These are phyloP conservation scores for Claviceps sp. DNA, from an alignment of 2,329 filamentous ascomycete species.

Conservation along the genomic window DNA sequence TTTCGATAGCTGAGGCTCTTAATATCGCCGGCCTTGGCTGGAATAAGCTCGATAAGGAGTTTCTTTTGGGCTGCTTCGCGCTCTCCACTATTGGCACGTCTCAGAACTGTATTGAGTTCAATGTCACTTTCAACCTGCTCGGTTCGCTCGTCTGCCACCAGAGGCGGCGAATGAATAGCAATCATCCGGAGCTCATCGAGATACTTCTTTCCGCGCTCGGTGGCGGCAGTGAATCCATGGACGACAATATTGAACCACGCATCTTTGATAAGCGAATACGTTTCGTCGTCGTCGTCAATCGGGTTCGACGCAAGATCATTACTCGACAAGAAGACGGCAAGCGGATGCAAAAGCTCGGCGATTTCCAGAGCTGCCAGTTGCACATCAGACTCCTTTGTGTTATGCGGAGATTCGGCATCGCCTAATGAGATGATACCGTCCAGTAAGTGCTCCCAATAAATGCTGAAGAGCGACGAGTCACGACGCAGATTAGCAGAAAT, in stretches of 20 bases:
- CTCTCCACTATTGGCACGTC: constrained; percentile 70
- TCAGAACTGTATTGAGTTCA: constrained; percentile 85
- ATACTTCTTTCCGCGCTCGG: constrained; percentile 59
- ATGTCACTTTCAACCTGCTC: constrained; percentile 93
- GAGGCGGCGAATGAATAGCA: constrained; percentile 72
- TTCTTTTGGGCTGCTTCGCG: constrained; percentile 72
- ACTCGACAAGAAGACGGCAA: constrained; percentile 70
- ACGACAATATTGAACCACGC: constrained; percentile 98
- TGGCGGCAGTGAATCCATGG: constrained; percentile 72
- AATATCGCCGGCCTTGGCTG: constrained; percentile 65
- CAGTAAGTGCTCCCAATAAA: constrained; percentile 73
- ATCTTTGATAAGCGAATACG: constrained; percentile 64
- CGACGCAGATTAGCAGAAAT: constrained; percentile 58
- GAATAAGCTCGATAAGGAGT: constrained; percentile 58
- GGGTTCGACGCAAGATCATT: constrained; percentile 40
- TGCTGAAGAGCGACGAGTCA: constrained; percentile 62
- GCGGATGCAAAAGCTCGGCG: constrained; percentile 68
- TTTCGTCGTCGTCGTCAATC: constrained; percentile 51
- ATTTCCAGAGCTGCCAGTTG: constrained; percentile 80
- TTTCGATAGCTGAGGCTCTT: constrained; percentile 77
- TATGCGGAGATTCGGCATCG: constrained; percentile 63
- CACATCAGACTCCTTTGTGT: constrained; percentile 62
- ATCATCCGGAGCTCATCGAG: constrained; percentile 67
- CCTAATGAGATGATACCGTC: constrained; percentile 84
- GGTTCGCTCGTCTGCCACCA: constrained; percentile 78